phyloP scores from a whole-genome alignment of 1,284 basidiomycete genomes.

The Afroboletus lepidellus region DNA sequence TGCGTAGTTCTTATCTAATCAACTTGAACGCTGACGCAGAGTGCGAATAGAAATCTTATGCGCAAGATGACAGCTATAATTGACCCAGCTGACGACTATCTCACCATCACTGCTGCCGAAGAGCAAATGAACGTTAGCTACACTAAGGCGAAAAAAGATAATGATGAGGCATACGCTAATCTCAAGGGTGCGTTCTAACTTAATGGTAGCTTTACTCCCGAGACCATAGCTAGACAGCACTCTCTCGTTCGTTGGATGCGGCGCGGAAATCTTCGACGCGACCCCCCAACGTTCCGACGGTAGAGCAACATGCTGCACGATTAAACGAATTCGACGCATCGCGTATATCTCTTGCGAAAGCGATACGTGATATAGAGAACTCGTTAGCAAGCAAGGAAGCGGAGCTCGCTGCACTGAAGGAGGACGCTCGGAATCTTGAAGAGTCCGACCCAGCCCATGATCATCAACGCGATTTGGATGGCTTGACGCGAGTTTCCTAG shows the following conservation, averaged over 20 bases:
- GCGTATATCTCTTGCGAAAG: constrained; percentile 66
- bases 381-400: constrained; percentile 64
- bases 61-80: constrained; percentile 66
- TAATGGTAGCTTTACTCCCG: not conserved
- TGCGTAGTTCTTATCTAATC: constrained; percentile 8
- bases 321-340: constrained; percentile 65
- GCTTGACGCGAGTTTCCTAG: constrained; percentile 54
- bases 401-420: constrained; percentile 63
- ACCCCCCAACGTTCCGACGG: constrained; percentile 65
- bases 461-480: constrained; percentile 64
- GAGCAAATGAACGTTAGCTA: constrained; percentile 60
- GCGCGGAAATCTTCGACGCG: constrained; percentile 69
- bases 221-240: constrained; percentile 39
- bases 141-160: constrained; percentile 55
- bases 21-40: not conserved
- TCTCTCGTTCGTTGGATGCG: constrained; percentile 64
- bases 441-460: constrained; percentile 68
- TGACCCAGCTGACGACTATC: constrained; percentile 71
- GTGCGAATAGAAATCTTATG: constrained; percentile 54
- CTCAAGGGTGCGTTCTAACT: constrained; percentile 49
- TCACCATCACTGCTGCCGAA: constrained; percentile 68
- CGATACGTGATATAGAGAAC: constrained; percentile 70
- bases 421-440: constrained; percentile 58
- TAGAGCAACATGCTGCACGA: constrained; percentile 55
- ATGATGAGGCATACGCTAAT: constrained; percentile 60